Conservation (phyloP, 306 rosid genomes). For the Ammopiptanthus mongolicus region DNA sequence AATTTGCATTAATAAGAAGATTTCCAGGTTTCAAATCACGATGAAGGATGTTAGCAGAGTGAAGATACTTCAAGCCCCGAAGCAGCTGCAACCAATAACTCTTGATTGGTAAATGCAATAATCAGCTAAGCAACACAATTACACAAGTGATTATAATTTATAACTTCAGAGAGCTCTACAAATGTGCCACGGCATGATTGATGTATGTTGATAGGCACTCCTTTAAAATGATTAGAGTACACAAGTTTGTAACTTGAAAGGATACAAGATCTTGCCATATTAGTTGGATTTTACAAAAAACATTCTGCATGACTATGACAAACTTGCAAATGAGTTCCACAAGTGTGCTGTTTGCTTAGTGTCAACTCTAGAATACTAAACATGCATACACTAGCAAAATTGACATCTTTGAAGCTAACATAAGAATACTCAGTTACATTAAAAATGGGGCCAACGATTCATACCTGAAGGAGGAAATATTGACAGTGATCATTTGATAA, state of each 20-base stretch:
- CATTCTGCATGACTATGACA: neutral
- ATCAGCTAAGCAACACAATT: neutral
- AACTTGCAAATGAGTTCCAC: neutral
- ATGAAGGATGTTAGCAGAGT: constrained; percentile 93
- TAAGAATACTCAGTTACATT: neutral
- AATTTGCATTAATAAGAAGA: constrained; percentile 87
- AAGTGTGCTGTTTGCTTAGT: neutral
- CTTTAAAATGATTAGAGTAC: neutral
- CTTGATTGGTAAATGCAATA: constrained; percentile 26
- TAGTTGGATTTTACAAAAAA: neutral
- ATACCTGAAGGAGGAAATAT: constrained; percentile 95
- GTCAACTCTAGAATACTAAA: constrained; percentile 12
- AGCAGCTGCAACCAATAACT: constrained; percentile 60
- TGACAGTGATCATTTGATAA: constrained; percentile 87
- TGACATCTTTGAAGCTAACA: neutral
- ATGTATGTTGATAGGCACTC: neutral
- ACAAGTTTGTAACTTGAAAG: neutral
- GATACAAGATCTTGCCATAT: neutral
- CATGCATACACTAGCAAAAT: neutral
- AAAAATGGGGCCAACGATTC: neutral
- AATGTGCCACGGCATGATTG: neutral
- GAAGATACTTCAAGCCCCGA: constrained; percentile 87
- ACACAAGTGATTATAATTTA: neutral
- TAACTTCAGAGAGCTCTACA: neutral
- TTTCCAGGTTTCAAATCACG: constrained; percentile 96